Percentiles rank a stretch among this genome's conserved stretches.
These are phyloP conservation scores for Fraxinus sp. DNA, from an alignment of 305 asterid genomes.

Conservation along the genomic window DNA sequence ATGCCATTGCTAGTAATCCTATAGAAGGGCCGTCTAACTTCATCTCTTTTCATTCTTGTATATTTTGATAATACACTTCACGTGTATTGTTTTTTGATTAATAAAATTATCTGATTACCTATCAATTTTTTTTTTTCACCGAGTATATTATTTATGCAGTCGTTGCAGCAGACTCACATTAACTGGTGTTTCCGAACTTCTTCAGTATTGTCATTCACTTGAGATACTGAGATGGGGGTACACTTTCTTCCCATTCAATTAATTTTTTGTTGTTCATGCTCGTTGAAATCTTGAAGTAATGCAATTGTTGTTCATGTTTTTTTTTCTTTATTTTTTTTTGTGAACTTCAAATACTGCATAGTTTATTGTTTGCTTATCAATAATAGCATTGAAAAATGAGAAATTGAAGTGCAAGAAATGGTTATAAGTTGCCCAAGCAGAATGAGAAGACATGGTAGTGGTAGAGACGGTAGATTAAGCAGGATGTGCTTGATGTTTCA, in stretches of 20 bases:
- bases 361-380: background rate
- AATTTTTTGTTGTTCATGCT: slow-evolving; percentile 1
- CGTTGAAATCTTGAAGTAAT: slow-evolving; percentile 9
- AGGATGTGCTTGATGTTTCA: slow-evolving; percentile 4
- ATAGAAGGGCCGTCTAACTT: too few species aligned
- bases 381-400: slow-evolving; percentile 1
- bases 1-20: too few species aligned
- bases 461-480: background rate
- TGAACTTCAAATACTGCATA: slow-evolving; percentile 7
- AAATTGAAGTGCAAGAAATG: background rate
- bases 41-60: too few species aligned
- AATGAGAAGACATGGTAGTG: background rate
- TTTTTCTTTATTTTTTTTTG: background rate
- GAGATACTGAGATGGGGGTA: slow-evolving; percentile 98
- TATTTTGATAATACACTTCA: too few species aligned
- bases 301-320: background rate
- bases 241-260: slow-evolving; percentile 21
- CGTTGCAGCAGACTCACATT: slow-evolving; percentile 66
- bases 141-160: slow-evolving; percentile 39
- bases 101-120: background rate
- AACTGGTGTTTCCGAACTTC: slow-evolving; percentile 65
- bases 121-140: slow-evolving; percentile 11
- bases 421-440: background rate
- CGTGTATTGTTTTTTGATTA: too few species aligned
- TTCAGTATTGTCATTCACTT: slow-evolving; percentile 62